Evolutionary conservation across 1,139 yeast genomes (phyloP), one percentile per base, ranked within the genome.

Genomic region (Wickerhamomyces sp.): DNA sequence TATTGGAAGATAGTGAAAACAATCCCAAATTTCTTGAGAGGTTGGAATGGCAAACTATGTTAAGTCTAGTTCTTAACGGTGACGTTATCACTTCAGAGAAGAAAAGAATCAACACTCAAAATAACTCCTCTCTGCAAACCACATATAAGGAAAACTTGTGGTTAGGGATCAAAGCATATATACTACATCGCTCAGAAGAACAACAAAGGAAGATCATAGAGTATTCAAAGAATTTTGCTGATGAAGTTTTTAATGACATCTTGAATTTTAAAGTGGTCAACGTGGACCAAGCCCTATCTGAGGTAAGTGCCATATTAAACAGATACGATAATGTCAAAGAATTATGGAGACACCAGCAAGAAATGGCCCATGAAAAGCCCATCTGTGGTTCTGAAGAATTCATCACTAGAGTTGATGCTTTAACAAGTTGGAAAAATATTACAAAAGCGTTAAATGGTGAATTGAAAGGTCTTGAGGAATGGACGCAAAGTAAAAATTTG

Each of bases 1-100:
- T 55, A 8, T 20, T 47, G 21, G 51, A 54, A 32, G 37, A 46
- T 35, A 44, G 48, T 20, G 40, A 51, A 36, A 51, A 53, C 39
- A 86, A 82, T 49, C 84, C 86, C 2, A 73, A 75, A 18, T 79
- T 87, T 17, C 60, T 81, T 22, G 97, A 89, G 58, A 69, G 98
- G 36, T 69, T 90, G 21, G 97, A 90, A 63, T 92, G 98, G 98
- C 97, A 92, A 60, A 78, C 94, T 0, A 88, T 92, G 96, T 69
- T 92, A 35, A 76, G 87, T 4, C 76, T 92, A 5, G 98, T 92
- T 3, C 71, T 92, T 29, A 90, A 95, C 3, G 97, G 98, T 47
- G 98, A 92, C 58, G 96, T 92, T 36, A 89, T 92, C 17, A 75
- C 82, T 31, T 84, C 95, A 10, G 98, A 92, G 59, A 92, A 90